Evolutionary conservation across 129 eudicot species (phyloP), one percentile per base, ranked within the genome.

Genomic region (Pulicaria dysenterica): DNA sequence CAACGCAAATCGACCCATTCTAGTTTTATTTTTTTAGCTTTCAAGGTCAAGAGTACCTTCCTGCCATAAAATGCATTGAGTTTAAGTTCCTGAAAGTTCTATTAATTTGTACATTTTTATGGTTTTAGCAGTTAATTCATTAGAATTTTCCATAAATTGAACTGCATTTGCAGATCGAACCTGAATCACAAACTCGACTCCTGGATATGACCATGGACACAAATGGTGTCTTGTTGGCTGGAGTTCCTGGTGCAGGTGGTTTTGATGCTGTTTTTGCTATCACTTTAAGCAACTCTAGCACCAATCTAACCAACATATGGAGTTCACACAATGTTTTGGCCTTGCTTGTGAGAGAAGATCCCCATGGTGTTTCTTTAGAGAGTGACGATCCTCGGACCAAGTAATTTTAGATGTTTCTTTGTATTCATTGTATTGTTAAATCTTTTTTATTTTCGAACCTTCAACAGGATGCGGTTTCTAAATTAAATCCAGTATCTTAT

Each of bases 171-270:
- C 92, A 91, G 97, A 91, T 91, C 70, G 94, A 88, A 81, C 97
- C 96, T 12, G 86, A 86, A 73, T 80, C 92, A 67, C 96, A 84
- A 76, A 82, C 96, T 69, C 82, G 36, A 55, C 96, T 88, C 48
- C 70, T 84, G 64, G 91, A 91, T 69, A 78, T 91, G 71, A 88
- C 96, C 37, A 89, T 88, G 96, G 79, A 70, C 65, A 79, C 78
- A 40, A 88, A 86, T 77, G 96, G 96, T 75, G 94, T 92, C 73
- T 72, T 92, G 55, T 74, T 92, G 85, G 97, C 91, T 67, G 97
- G 97, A 57, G 90, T 92, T 70, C 97, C 97, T 31, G 97, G 97
- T 67, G 97, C 97, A 58, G 97, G 97, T 53, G 96, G 97, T 14
- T 92, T 86, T 49, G 97, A 92, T 84, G 97, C 97, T 16, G 84